phyloP scores from a whole-genome alignment of 768 basidiomycete genomes.

The Wakefieldia striispora region DNA sequence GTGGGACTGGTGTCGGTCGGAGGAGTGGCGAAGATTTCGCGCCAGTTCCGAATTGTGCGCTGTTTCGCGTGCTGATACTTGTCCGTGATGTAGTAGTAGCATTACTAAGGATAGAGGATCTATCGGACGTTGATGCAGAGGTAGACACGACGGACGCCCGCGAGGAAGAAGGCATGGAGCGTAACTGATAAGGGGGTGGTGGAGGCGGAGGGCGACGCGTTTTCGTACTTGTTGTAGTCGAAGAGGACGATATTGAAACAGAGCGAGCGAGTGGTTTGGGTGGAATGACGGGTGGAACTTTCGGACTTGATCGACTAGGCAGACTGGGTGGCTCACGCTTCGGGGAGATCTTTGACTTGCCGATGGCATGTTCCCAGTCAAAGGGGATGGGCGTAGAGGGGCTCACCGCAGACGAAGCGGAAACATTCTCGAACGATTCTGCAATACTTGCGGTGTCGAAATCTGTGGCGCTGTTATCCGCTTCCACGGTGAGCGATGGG shows the following conservation, averaged over 20 bases:
- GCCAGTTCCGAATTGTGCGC: slow-evolving; percentile 18
- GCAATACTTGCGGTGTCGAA: slow-evolving; percentile 56
- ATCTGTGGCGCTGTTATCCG: slow-evolving; percentile 36
- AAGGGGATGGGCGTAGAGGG: slow-evolving; percentile 46
- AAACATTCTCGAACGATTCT: slow-evolving; percentile 73
- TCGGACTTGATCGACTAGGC: slow-evolving; percentile 43
- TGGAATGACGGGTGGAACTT: slow-evolving; percentile 18
- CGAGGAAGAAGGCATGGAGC: slow-evolving; percentile 33
- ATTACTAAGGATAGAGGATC: slow-evolving; percentile 58
- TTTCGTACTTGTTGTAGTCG: slow-evolving; percentile 35
- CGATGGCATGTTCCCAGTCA: slow-evolving; percentile 52
- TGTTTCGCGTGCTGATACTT: slow-evolving; percentile 34
- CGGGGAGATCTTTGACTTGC: slow-evolving; percentile 29
- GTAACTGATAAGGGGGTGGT: slow-evolving; percentile 34
- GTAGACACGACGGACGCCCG: slow-evolving; percentile 37
- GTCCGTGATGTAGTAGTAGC: slow-evolving; percentile 40
- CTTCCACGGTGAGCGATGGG: slow-evolving; percentile 48
- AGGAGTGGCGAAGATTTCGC: slow-evolving; percentile 32
- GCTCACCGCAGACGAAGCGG: slow-evolving; percentile 51
- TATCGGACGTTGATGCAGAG: slow-evolving; percentile 52
- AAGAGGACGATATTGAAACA: slow-evolving; percentile 35
- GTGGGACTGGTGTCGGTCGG: slow-evolving; percentile 67
- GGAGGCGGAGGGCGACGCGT: slow-evolving; percentile 39
- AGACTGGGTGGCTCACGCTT: slow-evolving; percentile 42
- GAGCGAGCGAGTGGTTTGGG: slow-evolving; percentile 33